Evolutionary conservation across 495 filamentous ascomycete genomes (phyloP).

Genomic region (Aspergillus coremiiformis): DNA sequence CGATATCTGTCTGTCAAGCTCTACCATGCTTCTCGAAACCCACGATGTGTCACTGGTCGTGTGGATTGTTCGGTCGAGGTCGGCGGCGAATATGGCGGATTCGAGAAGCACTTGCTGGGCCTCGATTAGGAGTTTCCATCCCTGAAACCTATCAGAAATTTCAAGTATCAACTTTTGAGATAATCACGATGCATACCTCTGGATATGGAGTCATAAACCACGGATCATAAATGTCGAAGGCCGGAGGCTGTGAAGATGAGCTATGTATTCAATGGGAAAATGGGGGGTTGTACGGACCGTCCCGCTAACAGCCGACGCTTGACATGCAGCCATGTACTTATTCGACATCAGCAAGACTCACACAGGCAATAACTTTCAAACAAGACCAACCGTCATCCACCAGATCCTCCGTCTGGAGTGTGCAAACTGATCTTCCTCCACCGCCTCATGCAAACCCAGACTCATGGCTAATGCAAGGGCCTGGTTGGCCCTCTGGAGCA

Average conservation of each 20-base stretch:
- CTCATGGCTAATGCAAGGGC: constrained; percentile 39
- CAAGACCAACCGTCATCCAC: constrained; percentile 44
- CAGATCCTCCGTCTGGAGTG: constrained; percentile 40
- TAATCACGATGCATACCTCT: too few species aligned
- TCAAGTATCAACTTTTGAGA: too few species aligned
- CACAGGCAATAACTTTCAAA: background rate
- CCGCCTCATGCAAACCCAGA: constrained; percentile 31
- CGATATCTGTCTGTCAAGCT: constrained; percentile 28
- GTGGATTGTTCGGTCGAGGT: constrained; percentile 22
- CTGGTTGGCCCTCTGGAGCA: constrained; percentile 40
- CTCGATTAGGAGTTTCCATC: constrained; percentile 39
- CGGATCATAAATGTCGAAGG: constrained; percentile 36
- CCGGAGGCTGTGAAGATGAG: constrained; percentile 24
- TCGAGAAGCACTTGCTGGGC: constrained; percentile 40
- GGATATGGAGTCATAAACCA: constrained; percentile 42
- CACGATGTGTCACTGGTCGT: constrained; percentile 12
- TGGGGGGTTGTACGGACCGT: constrained; percentile 26
- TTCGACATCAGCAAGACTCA: background rate
- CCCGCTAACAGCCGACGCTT: constrained; percentile 41
- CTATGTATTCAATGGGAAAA: constrained; percentile 1
- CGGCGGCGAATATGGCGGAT: constrained; percentile 39
- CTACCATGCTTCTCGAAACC: constrained; percentile 34
- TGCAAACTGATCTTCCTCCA: constrained; percentile 32
- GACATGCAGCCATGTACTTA: constrained; percentile 28
- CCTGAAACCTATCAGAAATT: too few species aligned